These are phyloP conservation scores for Acidomyces sp. DNA, from an alignment of 495 filamentous ascomycete genomes.

Conservation along the genomic window DNA sequence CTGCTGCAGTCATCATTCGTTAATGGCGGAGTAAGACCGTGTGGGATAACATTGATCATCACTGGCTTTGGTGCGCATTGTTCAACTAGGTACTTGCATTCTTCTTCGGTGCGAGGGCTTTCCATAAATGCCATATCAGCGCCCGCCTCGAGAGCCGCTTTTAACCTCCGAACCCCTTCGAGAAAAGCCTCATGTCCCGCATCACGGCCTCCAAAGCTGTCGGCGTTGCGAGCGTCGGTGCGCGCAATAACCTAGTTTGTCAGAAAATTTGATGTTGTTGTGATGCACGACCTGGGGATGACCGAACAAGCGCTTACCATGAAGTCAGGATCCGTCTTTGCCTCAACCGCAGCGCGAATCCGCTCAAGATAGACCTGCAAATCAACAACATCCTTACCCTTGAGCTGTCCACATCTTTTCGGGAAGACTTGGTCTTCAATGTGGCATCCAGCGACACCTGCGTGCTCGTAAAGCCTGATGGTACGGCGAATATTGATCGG, in stretches of 20 bases:
- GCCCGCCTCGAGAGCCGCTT: constrained; percentile 16
- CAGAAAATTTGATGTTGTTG: too few relatives aligned
- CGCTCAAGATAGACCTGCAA: constrained; percentile 16
- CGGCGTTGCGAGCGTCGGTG: constrained; percentile 21
- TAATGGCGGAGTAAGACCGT: neutral
- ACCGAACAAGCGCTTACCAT: too few relatives aligned
- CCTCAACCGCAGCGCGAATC: constrained; percentile 17
- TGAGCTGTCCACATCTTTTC: constrained; percentile 27
- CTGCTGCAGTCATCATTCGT: too few relatives aligned
- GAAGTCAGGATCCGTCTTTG: constrained; percentile 12
- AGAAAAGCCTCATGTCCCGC: too few relatives aligned
- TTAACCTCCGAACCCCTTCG: constrained; percentile 18
- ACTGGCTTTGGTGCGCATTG: neutral
- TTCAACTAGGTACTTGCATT: neutral
- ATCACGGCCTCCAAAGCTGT: constrained; percentile 7
- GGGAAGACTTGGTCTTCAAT: constrained; percentile 25
- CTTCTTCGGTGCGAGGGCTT: constrained; percentile 1
- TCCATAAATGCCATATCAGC: constrained; percentile 24
- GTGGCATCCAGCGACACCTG: constrained; percentile 25
- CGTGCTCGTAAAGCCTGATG: constrained; percentile 16
- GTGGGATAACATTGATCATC: neutral
- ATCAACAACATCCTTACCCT: constrained; percentile 23
- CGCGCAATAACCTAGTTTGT: constrained; percentile 19
- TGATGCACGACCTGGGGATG: too few relatives aligned
- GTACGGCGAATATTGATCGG: constrained; percentile 20